phyloP scores from a whole-genome alignment of 768 basidiomycete species.

The Ephemerocybe angulata region DNA sequence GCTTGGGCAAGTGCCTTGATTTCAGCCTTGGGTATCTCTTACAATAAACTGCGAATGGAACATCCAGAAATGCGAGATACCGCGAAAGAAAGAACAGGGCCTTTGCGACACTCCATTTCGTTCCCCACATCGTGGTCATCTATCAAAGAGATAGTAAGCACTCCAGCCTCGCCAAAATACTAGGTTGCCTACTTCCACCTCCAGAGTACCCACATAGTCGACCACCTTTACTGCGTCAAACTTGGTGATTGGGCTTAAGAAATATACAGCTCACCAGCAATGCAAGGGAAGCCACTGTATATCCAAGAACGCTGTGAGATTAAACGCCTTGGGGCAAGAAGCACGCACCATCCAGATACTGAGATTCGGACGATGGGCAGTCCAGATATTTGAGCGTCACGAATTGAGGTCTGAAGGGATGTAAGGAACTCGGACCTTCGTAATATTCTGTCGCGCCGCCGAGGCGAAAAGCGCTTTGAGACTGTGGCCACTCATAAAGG shows the following conservation, averaged over 20 bases:
- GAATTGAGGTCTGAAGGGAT: neutral
- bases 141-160: neutral
- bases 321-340: neutral
- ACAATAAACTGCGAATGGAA: neutral
- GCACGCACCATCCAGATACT: neutral
- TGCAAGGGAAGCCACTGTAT: neutral
- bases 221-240: neutral
- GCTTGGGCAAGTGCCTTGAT: neutral
- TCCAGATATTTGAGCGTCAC: neutral
- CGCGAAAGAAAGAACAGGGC: neutral
- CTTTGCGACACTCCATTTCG: neutral
- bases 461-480: neutral
- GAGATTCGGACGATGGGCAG: neutral
- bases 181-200: neutral
- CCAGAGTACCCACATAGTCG: neutral
- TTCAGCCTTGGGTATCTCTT: neutral
- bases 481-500: no score
- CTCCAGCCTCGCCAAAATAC: neutral
- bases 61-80: neutral
- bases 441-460: neutral
- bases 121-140: neutral
- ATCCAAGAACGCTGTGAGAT: neutral
- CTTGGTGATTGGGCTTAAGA: neutral
- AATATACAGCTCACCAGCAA: neutral
- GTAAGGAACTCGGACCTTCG: neutral